Evolutionary conservation across 805 yeast species (phyloP).

Genomic region (Starmera caribaea): DNA sequence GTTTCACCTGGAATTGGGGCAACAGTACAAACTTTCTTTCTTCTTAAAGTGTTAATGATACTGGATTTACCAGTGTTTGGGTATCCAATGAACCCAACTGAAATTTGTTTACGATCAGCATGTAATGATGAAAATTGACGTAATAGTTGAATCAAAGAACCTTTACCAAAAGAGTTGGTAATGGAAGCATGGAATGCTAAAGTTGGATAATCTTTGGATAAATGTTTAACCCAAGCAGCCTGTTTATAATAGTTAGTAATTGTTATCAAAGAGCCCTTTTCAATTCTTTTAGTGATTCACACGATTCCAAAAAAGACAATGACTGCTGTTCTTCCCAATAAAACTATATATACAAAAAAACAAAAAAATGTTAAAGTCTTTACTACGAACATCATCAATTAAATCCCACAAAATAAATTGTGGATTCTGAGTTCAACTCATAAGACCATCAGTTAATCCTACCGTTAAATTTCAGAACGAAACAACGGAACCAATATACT

Average conservation of each 20-base stretch:
- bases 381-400: constrained; percentile 64
- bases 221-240: constrained; percentile 99
- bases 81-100: constrained; percentile 95
- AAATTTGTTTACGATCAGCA: constrained; percentile 88
- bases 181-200: constrained; percentile 97
- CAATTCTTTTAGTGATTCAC: not conserved
- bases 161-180: constrained; percentile 96
- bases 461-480: constrained; percentile 23
- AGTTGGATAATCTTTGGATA: constrained; percentile 88
- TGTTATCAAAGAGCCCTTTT: too few relatives aligned
- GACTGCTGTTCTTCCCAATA: not conserved
- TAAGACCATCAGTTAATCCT: constrained; percentile 29
- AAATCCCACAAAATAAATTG: constrained; percentile 14
- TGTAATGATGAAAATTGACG: constrained; percentile 90
- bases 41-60: constrained; percentile 85
- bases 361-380: constrained; percentile 59
- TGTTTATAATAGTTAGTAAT: constrained; percentile 18
- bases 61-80: constrained; percentile 98
- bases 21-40: constrained; percentile 91
- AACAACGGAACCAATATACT: constrained; percentile 18
- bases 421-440: constrained; percentile 65
- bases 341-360: constrained; percentile 9
- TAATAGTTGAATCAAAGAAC: constrained; percentile 84
- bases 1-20: constrained; percentile 99
- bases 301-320: not conserved